These are phyloP conservation scores for Austroboletus festivus DNA, from an alignment of 768 basidiomycete species.

Conservation along the genomic window DNA sequence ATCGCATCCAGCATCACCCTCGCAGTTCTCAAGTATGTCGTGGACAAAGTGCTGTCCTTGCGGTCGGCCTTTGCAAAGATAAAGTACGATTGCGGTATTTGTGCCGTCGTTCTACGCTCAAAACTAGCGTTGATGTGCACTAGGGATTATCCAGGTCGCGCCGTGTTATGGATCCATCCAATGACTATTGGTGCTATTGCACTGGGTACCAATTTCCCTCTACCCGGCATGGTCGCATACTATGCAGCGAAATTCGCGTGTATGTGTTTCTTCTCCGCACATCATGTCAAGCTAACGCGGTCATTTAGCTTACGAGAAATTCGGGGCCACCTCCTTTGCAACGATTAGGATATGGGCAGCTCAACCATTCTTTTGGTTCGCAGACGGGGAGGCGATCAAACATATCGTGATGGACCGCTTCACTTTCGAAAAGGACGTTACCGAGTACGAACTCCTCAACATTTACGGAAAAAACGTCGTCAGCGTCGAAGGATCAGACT, in stretches of 20 bases:
- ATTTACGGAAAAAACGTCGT: conserved; percentile 48
- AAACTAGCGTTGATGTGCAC: no score
- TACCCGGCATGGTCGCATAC: conserved; percentile 32
- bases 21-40: conserved; percentile 3
- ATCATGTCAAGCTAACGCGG: not conserved
- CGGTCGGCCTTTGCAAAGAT: conserved; percentile 15
- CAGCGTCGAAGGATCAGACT: conserved; percentile 41
- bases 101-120: not conserved
- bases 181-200: conserved; percentile 27
- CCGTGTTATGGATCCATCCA: conserved; percentile 32
- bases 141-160: conserved; percentile 21
- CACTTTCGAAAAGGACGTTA: conserved; percentile 40
- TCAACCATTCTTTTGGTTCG: conserved; percentile 38
- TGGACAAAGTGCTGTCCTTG: conserved; percentile 6
- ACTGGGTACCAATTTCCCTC: conserved; percentile 34
- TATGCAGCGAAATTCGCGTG: conserved; percentile 36
- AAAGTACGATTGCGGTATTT: conserved; percentile 7
- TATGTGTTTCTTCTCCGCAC: conserved; percentile 14
- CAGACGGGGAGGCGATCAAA: conserved; percentile 43
- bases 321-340: conserved; percentile 38
- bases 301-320: conserved; percentile 35
- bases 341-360: conserved; percentile 33
- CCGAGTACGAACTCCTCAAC: conserved; percentile 39
- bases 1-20: conserved; percentile 1
- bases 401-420: conserved; percentile 30